Conservation (phyloP, 129 eudicot genomes). For the Flaveria brownii region DNA sequence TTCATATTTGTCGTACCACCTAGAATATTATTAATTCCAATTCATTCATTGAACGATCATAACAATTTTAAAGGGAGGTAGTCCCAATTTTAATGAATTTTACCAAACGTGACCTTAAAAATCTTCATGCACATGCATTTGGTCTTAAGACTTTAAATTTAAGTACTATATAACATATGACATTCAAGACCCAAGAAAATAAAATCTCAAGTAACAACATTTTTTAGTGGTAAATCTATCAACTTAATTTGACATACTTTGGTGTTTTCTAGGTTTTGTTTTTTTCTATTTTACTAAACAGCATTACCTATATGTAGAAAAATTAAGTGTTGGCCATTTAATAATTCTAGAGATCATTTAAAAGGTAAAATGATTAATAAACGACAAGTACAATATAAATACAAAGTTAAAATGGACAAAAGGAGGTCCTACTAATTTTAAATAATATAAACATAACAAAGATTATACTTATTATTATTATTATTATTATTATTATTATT, state of each 20-base stretch:
- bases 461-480: not conserved
- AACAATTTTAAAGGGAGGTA: no score
- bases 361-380: not conserved
- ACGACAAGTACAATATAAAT: constrained; percentile 3
- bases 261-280: not conserved
- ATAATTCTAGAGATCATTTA: not conserved
- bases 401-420: constrained; percentile 7
- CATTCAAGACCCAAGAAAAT: no score
- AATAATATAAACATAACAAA: not conserved
- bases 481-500: not conserved
- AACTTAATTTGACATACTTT: not conserved
- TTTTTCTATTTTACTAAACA: not conserved
- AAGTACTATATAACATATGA: no score
- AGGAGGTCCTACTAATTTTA: not conserved
- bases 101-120: no score
- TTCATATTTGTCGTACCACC: no score
- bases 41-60: no score
- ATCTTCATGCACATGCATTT: no score
- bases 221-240: no score
- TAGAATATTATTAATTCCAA: no score
- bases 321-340: not conserved
- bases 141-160: no score
- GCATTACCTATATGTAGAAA: not conserved
- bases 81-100: no score
- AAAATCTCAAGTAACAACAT: no score